Conservation (phyloP, 306 rosid genomes). For the Cucurbita argyrosperma region DNA sequence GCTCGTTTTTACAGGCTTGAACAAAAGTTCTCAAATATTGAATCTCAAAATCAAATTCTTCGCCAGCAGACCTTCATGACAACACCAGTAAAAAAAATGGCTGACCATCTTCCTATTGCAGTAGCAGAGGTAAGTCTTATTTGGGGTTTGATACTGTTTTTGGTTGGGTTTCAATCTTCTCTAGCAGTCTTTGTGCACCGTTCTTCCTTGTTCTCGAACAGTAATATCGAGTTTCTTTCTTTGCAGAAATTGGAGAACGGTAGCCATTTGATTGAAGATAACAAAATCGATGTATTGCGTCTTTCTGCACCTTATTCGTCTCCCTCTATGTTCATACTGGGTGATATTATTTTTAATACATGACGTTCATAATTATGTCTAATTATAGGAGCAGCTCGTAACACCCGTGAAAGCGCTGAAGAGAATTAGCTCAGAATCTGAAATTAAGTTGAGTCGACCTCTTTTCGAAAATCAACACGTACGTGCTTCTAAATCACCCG, state of each 20-base stretch:
- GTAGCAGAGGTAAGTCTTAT: slow-evolving; percentile 31
- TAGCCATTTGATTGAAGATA: slow-evolving; percentile 55
- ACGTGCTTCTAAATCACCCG: slow-evolving; percentile 17
- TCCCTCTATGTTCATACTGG: neutral
- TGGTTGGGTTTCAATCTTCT: neutral
- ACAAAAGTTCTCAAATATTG: slow-evolving; percentile 71
- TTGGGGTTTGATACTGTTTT: neutral
- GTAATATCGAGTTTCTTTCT: neutral
- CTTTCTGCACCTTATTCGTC: neutral
- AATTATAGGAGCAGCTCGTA: slow-evolving; percentile 10
- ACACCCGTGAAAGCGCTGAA: slow-evolving; percentile 43
- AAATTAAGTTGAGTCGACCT: slow-evolving; percentile 81
- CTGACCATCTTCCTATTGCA: slow-evolving; percentile 47
- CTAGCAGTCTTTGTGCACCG: neutral
- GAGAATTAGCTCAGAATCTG: slow-evolving; percentile 74
- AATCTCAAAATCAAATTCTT: slow-evolving; percentile 79
- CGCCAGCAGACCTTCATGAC: slow-evolving; percentile 50
- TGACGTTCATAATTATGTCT: neutral
- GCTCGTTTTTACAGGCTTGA: slow-evolving; percentile 46
- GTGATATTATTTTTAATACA: neutral
- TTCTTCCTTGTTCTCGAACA: neutral
- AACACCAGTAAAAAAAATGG: slow-evolving; percentile 41
- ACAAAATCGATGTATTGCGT: slow-evolving; percentile 36
- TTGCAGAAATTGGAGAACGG: slow-evolving; percentile 78
- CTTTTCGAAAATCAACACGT: slow-evolving; percentile 86